Evolutionary conservation across 345 rosid species (phyloP), one percentile per base, ranked within the genome.

Genomic region (Luvunga scandens): DNA sequence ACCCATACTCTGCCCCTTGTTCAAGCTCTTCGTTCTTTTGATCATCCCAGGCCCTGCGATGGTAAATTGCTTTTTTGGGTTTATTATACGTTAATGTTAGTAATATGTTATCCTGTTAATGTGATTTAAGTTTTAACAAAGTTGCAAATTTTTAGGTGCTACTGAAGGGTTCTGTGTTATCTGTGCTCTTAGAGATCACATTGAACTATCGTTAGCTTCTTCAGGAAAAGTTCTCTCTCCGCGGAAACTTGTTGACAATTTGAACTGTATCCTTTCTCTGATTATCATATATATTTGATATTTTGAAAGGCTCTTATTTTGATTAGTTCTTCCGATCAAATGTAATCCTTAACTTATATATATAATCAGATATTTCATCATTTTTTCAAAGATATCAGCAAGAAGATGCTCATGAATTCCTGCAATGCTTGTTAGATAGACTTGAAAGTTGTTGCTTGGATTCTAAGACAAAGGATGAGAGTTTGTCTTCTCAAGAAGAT

Each of bases 381-480:
- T 76, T 71, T 82, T 93, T 93, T 75, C 80, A 28, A 57, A 83
- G 84, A 80, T 79, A 82, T 61, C 94, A 90, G 70, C 98, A 92
- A 87, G 94, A 94, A 84, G 98, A 94, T 77, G 98, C 98, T 9
- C 98, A 94, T 69, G 98, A 94, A 82, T 92, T 91, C 77, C 91
- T 92, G 42, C 95, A 91, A 21, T 89, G 92, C 62, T 80, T 94
- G 79, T 81, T 94, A 77, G 94, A 92, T 79, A 90, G 85, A 82
- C 87, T 94, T 25, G 95, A 92, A 80, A 81, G 80, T 45, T 88
- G 95, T 45, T 89, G 90, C 86, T 73, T 88, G 70, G 80, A 89
- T 73, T 80, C 82, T 25, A 75, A 56, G 76, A 73, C 70, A 66
- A 63, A 12, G 53, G 79, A 66, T 79, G 79, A 62, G 30, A 10